These are phyloP conservation scores for Batrachochytrium dendrobatidis DNA, from an alignment of 371 early-diverging fungal genomes.

Conservation along the genomic window DNA sequence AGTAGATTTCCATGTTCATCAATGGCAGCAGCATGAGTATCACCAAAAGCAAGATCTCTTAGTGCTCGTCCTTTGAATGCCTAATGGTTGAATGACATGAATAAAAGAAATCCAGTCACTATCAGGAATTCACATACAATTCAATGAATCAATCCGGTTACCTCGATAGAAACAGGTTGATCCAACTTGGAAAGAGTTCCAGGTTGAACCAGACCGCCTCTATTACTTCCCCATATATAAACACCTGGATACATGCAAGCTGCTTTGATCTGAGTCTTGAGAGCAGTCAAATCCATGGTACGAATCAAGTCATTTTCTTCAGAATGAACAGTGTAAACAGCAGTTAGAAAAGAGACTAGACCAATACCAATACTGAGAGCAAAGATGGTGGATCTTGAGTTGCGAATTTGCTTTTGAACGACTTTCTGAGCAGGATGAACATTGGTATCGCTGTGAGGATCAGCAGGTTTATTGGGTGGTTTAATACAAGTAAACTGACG, in stretches of 20 bases:
- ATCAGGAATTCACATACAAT: too few relatives aligned
- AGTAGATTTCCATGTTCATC: constrained; percentile 23
- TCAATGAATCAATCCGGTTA: too few relatives aligned
- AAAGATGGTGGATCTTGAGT: neutral
- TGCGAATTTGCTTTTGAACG: neutral
- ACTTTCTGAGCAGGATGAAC: neutral
- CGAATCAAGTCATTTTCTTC: neutral
- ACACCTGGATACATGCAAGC: constrained; percentile 15
- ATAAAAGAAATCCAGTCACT: neutral
- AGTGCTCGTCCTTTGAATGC: constrained; percentile 15
- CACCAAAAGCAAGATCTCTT: constrained; percentile 19
- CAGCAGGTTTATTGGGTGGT: too few relatives aligned
- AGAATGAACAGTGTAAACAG: neutral
- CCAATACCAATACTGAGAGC: neutral
- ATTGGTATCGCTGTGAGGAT: neutral
- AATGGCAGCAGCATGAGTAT: constrained; percentile 17
- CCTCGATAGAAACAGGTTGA: neutral
- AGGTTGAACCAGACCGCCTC: neutral
- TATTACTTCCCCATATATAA: constrained; percentile 22
- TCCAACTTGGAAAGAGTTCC: neutral
- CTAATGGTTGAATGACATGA: neutral
- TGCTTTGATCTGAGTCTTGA: constrained; percentile 4
- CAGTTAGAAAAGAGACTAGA: neutral
- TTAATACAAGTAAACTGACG: too few relatives aligned
- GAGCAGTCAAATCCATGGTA: neutral